Conservation (phyloP, 139 green algal species). For the Tetraselmis chui region DNA sequence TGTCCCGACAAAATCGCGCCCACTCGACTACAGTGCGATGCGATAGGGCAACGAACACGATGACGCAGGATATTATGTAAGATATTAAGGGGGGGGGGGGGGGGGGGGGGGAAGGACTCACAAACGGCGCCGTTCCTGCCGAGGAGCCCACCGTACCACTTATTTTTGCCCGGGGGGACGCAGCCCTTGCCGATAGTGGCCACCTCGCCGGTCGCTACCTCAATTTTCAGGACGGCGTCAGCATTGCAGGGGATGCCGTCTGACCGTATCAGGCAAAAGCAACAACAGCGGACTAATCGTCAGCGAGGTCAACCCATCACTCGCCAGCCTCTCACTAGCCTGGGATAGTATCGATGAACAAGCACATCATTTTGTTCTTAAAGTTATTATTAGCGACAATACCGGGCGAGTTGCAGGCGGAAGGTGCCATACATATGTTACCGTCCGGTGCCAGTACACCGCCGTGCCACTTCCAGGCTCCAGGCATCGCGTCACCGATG, state of each 20-base stretch:
- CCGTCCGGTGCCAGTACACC: not conserved
- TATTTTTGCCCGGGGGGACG: not conserved
- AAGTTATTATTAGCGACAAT: too few relatives aligned
- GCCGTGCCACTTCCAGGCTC: not conserved
- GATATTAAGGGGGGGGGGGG: too few relatives aligned
- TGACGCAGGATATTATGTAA: too few relatives aligned
- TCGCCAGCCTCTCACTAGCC: too few relatives aligned
- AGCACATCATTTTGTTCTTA: too few relatives aligned
- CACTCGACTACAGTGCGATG: too few relatives aligned
- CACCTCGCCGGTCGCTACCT: slow-evolving; percentile 5
- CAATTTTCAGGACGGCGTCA: slow-evolving; percentile 18
- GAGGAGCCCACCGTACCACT: slow-evolving; percentile 23
- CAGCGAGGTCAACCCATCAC: too few relatives aligned
- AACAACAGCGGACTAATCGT: not conserved
- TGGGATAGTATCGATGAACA: too few relatives aligned
- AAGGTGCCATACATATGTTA: not conserved
- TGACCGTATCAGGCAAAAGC: not conserved
- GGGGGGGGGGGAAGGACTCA: not conserved
- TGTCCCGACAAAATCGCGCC: too few relatives aligned
- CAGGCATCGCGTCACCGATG: not conserved
- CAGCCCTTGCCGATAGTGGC: slow-evolving; percentile 8
- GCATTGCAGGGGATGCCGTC: not conserved
- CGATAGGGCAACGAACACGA: too few relatives aligned
- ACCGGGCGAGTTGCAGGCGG: too few relatives aligned
- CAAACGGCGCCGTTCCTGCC: slow-evolving; percentile 12